A percentile compares a stretch with the other conserved stretches of the same genome.
These are phyloP conservation scores for Tolypocladium inflatum DNA, from an alignment of 2,329 filamentous ascomycete genomes.

Conservation along the genomic window DNA sequence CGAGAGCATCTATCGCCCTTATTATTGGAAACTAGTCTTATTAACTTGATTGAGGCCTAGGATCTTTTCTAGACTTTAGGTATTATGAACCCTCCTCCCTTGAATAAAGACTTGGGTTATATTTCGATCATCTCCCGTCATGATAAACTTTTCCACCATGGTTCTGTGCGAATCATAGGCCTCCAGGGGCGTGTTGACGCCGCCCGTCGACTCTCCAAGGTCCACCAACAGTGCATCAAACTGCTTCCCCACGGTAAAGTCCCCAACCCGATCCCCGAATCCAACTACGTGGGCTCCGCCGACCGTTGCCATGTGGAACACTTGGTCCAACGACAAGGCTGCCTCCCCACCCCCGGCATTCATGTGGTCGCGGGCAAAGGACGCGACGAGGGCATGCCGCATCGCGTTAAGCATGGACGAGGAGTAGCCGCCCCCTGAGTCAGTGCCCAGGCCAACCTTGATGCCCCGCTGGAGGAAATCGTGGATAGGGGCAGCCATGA, in stretches of 20 bases:
- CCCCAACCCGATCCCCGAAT: slow-evolving; percentile 43
- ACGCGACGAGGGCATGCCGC: slow-evolving; percentile 47
- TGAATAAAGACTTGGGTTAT: slow-evolving; percentile 44
- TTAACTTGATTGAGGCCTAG: too few species aligned
- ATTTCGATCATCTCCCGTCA: slow-evolving; percentile 57
- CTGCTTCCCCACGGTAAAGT: slow-evolving; percentile 48
- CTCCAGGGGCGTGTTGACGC: slow-evolving; percentile 43
- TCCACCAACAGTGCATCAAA: slow-evolving; percentile 50
- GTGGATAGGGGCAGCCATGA: slow-evolving; percentile 51
- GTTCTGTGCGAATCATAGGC: slow-evolving; percentile 33
- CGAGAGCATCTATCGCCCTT: too few species aligned
- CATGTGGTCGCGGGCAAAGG: slow-evolving; percentile 34
- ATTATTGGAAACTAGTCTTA: too few species aligned
- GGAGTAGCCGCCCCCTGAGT: slow-evolving; percentile 54
- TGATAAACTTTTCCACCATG: slow-evolving; percentile 54
- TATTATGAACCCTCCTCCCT: slow-evolving; percentile 23
- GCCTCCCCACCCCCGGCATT: slow-evolving; percentile 28
- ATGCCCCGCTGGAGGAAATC: slow-evolving; percentile 47
- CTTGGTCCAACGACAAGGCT: slow-evolving; percentile 38
- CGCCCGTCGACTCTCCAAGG: slow-evolving; percentile 19
- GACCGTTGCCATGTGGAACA: slow-evolving; percentile 50
- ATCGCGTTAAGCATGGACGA: slow-evolving; percentile 49
- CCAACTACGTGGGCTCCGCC: slow-evolving; percentile 52
- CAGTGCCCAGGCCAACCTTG: slow-evolving; percentile 58
- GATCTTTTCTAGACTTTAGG: neutral